Evolutionary conservation across 306 rosid genomes (phyloP).

Genomic region (Canavalia gladiata): DNA sequence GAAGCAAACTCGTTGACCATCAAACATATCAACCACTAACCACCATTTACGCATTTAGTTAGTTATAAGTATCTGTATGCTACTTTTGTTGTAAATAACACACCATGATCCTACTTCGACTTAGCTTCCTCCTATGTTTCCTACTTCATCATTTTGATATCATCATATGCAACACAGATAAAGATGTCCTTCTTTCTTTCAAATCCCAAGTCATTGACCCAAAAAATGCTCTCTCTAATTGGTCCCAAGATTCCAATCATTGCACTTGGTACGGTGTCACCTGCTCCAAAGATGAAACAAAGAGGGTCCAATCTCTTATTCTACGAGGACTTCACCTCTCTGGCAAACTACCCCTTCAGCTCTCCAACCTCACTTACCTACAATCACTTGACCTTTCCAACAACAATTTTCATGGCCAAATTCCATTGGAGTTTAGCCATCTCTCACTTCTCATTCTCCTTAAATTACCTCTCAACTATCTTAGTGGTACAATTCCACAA

Average conservation of each 20-base stretch:
- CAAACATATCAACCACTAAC: too few relatives aligned
- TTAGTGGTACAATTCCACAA: slow-evolving; percentile 48
- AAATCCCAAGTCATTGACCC: slow-evolving; percentile 50
- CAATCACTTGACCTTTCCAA: slow-evolving; percentile 47
- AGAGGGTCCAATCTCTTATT: slow-evolving; percentile 50
- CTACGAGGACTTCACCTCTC: slow-evolving; percentile 41
- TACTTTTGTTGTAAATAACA: not conserved
- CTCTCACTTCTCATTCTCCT: slow-evolving; percentile 43
- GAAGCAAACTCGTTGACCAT: too few relatives aligned
- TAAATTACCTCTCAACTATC: slow-evolving; percentile 38
- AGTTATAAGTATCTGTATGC: not conserved
- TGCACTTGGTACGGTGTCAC: slow-evolving; percentile 54
- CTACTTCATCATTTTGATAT: slow-evolving; percentile 25
- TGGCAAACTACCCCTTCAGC: slow-evolving; percentile 44
- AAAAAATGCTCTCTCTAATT: slow-evolving; percentile 18
- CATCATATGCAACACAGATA: slow-evolving; percentile 41
- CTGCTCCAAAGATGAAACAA: slow-evolving; percentile 44
- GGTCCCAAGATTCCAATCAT: slow-evolving; percentile 43
- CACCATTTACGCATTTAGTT: too few relatives aligned
- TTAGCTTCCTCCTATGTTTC: slow-evolving; percentile 22
- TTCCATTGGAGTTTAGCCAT: slow-evolving; percentile 28
- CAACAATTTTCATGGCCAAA: slow-evolving; percentile 49
- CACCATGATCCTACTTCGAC: not conserved
- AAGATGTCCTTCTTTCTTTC: slow-evolving; percentile 47
- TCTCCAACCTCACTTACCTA: slow-evolving; percentile 50